These are phyloP conservation scores for Backusella tuberculispora DNA, from an alignment of 192 early-diverging fungal genomes.

Conservation along the genomic window DNA sequence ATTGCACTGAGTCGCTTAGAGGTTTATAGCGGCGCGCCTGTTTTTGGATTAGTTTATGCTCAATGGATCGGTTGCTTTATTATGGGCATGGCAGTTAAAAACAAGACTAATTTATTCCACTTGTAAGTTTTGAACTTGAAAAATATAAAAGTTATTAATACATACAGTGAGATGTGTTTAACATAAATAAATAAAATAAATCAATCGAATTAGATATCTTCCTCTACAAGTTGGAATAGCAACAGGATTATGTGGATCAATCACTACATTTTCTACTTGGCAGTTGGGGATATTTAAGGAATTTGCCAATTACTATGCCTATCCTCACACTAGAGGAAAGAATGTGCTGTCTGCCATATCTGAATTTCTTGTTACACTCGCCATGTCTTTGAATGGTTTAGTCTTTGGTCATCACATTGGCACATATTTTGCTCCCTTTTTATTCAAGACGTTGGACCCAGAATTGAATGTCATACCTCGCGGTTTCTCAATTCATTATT, in stretches of 20 bases:
- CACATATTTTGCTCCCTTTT: constrained; percentile 20
- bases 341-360: constrained; percentile 53
- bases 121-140: constrained; percentile 38
- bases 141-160: background rate
- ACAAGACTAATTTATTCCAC: constrained; percentile 34
- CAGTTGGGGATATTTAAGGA: constrained; percentile 58
- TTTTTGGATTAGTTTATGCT: constrained; percentile 64
- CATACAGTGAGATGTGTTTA: background rate
- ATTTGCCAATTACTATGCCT: constrained; percentile 41
- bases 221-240: constrained; percentile 60
- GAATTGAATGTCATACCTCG: constrained; percentile 11
- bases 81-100: constrained; percentile 50
- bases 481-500: constrained; percentile 18
- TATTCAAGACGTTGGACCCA: background rate
- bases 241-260: constrained; percentile 80
- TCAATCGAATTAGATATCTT: constrained; percentile 28
- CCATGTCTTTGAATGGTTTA: constrained; percentile 49
- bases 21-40: constrained; percentile 59
- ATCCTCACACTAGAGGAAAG: constrained; percentile 35
- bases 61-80: constrained; percentile 74
- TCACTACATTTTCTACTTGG: constrained; percentile 86
- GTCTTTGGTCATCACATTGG: constrained; percentile 53
- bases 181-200: too few species aligned
- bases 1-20: constrained; percentile 58
- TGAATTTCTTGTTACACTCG: constrained; percentile 50